Percentiles rank a stretch among this genome's conserved stretches.
phyloP scores from a whole-genome alignment of 2,329 filamentous ascomycete species.

The Sphaerulina musiva region DNA sequence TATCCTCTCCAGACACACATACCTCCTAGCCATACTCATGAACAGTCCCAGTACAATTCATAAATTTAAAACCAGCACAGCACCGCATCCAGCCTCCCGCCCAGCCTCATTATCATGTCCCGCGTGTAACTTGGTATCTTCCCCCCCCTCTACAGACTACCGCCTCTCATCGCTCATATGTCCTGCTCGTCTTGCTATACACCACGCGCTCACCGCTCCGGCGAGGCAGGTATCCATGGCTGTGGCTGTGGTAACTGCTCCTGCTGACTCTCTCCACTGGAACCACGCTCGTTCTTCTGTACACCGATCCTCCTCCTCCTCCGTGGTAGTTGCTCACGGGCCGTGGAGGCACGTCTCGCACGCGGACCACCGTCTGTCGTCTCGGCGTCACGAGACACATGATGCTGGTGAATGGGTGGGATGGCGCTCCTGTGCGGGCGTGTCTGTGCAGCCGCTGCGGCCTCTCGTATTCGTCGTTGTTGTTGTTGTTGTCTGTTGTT shows the following conservation, averaged over 20 bases:
- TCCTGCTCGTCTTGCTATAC: constrained; percentile 24
- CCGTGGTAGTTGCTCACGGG: constrained; percentile 32
- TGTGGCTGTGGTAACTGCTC: constrained; percentile 18
- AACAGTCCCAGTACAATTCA: too few relatives aligned
- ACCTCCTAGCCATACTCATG: too few relatives aligned
- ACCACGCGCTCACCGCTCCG: constrained; percentile 18
- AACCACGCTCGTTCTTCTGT: constrained; percentile 21
- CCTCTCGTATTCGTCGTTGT: too few relatives aligned
- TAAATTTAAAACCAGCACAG: too few relatives aligned
- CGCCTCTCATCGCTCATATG: constrained; percentile 20
- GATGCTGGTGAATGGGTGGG: too few relatives aligned
- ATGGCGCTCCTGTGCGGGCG: too few relatives aligned
- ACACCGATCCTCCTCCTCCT: constrained; percentile 21
- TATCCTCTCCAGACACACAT: too few relatives aligned
- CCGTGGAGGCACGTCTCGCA: constrained; percentile 25
- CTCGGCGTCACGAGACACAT: constrained; percentile 31
- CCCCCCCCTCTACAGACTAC: background rate
- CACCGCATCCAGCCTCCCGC: too few relatives aligned
- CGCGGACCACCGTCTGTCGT: constrained; percentile 18
- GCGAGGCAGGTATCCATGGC: constrained; percentile 5
- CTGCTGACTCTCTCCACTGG: constrained; percentile 22
- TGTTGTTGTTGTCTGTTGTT: too few relatives aligned
- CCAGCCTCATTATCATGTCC: too few relatives aligned
- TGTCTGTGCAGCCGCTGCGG: too few relatives aligned
- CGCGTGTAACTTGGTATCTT: too few relatives aligned